Base-by-base conservation (phyloP, 2,329 filamentous ascomycete genomes). In the Penicillium frequentans region DNA sequence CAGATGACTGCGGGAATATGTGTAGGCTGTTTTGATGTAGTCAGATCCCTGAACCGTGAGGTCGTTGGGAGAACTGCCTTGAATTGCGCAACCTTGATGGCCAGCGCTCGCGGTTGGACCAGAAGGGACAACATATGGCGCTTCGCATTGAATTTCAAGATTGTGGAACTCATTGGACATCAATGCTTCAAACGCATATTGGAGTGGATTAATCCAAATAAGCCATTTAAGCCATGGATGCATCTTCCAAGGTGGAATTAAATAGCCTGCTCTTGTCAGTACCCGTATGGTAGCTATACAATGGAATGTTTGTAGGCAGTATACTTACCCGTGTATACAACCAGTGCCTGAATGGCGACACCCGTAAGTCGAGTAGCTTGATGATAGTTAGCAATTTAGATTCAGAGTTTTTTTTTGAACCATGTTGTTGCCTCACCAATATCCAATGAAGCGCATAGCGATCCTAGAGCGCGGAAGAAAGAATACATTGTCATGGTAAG, bases 81-180 rank as follows among this genome's bases (percentile, higher is more conserved):
- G 80, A 2, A 88, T 73, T 2, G 84, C 75, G 62, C 86, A 89
- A 2, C 80, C 82, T 68, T 88, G 86, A 51, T 85, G 83, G 5
- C 73, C 81, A 58, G 66, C 66, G 49, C 71, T 73, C 52, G 65
- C 78, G 62, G 67, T 77, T 0, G 80, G 79, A 0, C 81, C 76
- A 19, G 77, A 73, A 0, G 86, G 86, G 0, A 88, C 82, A 4
- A 88, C 75, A 52, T 78, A 83, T 0, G 84, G 82, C 2, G 79
- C 68, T 2, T 77, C 77, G 61, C 86, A 89, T 55, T 80, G 67
- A 27, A 88, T 79, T 1, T 81, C 70, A 1, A 86, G 72, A 29
- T 76, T 73, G 56, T 88, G 80, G 56, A 91, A 90, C 68, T 92
- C 89, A 64, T 91, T 91, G 0, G 86, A 79, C 66, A 91, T 79